Evolutionary conservation across 306 rosid genomes (phyloP), one percentile per base, ranked within the genome.

Genomic region (Prunus mume): DNA sequence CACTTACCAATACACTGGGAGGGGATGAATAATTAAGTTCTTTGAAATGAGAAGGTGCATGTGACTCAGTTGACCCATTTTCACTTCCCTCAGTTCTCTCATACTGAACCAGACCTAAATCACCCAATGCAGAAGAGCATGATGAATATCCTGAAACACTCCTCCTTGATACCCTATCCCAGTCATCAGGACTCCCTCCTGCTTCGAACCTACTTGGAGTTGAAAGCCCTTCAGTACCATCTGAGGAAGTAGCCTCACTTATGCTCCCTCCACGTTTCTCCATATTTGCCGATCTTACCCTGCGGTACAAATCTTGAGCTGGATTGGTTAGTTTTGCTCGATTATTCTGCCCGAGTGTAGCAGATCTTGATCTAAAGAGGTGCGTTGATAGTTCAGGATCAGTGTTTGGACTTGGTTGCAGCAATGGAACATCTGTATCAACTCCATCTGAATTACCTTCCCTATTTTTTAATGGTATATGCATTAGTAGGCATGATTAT

Each of bases 1-100:
- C 32, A 47, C 83, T 65, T 84, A 85, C 93, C 90, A 88, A 80
- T 68, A 88, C 89, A 82, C 86, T 86, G 54, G 90, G 85, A 64
- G 90, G 87, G 68, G 92, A 90, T 74, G 90, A 80, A 65, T 71
- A 86, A 50, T 19, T 72, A 60, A 55, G 73, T 70, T 80, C 88
- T 69, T 79, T 77, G 55, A 20, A 67, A 68, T 19, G 76, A 67
- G 83, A 55, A 24, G 56, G 65, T 52, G 17, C 38, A 65, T 34
- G 76, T 63, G 65, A 73, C 51, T 77, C 81, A 46, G 43, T n/a
- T 49, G 83, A 82, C 19, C 67, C 85, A 83, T 67, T 79, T 57
- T 76, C 92, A 79, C 76, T 81, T 25, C 73, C 81, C 61, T 78
- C 81, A 70, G 18, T 68, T 55, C 73, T 77, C 61, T 61, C 63